A percentile compares a stretch with the other conserved stretches of the same genome.
These are phyloP conservation scores for Psidium friedrichsthalianum DNA, from an alignment of 345 rosid genomes.

Conservation along the genomic window DNA sequence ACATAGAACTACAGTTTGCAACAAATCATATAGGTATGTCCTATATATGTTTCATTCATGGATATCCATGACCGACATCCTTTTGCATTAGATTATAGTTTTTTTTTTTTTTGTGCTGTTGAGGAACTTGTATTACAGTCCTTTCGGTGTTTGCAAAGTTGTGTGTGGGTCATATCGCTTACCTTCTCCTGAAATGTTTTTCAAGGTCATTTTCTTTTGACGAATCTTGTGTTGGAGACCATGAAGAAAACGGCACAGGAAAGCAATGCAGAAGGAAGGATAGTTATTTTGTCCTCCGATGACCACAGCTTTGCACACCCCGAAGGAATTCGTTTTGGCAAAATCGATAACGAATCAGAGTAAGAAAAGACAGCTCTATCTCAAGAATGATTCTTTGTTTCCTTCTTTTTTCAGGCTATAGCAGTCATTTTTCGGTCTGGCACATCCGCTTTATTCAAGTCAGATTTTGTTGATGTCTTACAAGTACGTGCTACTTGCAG, in stretches of 20 bases:
- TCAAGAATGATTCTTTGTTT: not conserved
- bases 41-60: not conserved
- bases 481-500: conserved; percentile 12
- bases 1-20: conserved; percentile 43
- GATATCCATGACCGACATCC: not conserved
- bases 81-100: not conserved
- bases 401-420: not conserved
- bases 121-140: not conserved
- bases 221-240: conserved; percentile 31
- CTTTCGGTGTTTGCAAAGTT: not conserved
- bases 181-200: not conserved
- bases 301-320: conserved; percentile 21
- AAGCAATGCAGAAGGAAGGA: conserved; percentile 35
- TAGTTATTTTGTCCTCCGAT: conserved; percentile 31
- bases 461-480: not conserved
- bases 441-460: not conserved
- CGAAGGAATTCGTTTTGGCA: conserved; percentile 34
- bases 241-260: conserved; percentile 31
- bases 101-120: not conserved
- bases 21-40: conserved; percentile 45
- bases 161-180: not conserved
- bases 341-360: conserved; percentile 30
- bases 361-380: not conserved
- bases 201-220: conserved; percentile 46
- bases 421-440: not conserved